Base-by-base conservation (phyloP, 495 filamentous ascomycete genomes). In the Clohesyomyces aquaticus region DNA sequence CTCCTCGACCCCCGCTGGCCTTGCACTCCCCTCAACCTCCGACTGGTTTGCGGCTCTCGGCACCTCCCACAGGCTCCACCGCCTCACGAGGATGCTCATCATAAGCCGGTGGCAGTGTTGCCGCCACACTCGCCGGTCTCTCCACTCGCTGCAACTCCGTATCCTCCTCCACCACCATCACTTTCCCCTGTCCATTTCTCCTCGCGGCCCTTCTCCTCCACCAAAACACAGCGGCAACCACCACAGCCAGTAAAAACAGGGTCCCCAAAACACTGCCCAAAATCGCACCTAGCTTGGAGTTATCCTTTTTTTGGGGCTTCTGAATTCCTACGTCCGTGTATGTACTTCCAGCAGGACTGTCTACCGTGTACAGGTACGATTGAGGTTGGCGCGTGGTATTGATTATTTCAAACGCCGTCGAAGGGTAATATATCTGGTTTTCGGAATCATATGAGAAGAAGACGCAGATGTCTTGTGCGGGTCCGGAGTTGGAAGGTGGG, bases 391-490 rank as follows among this genome's bases (percentile, higher is more conserved):
- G 50, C 50, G 50, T 54, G 29, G 50, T 54, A n/a, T 54, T 54
- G 50, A 54, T 23, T 16, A 54, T 54, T 10, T 16, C 35, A 27
- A 54, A 54, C n/a, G 50, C 50, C 3, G 50, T 54, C 19, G 50
- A 32, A n/a, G 35, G 21, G 50, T 54, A 54, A 54, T 19, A 32
- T 38, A n/a, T 35, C 50, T 21, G 12, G 19, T n/a, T 16, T 2
- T 23, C 35, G 50, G 14, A n/a, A 27, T 54, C 35, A 14, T 54
- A 32, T 23, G 29, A 27, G 50, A 54, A 22, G 22, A 54, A 54
- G 50, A 54, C 50, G 27, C 50, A 54, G 27, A 54, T 54, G 22
- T 54, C 50, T 54, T 54, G 25, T 32, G 50, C 50, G 29, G 8
- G 27, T 8, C 50, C 25, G 18, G 50, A 54, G 12, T 9, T 54